Conservation (phyloP, 225 moss, liverwort and hornwort species). For the Takakia lepidozioides region DNA sequence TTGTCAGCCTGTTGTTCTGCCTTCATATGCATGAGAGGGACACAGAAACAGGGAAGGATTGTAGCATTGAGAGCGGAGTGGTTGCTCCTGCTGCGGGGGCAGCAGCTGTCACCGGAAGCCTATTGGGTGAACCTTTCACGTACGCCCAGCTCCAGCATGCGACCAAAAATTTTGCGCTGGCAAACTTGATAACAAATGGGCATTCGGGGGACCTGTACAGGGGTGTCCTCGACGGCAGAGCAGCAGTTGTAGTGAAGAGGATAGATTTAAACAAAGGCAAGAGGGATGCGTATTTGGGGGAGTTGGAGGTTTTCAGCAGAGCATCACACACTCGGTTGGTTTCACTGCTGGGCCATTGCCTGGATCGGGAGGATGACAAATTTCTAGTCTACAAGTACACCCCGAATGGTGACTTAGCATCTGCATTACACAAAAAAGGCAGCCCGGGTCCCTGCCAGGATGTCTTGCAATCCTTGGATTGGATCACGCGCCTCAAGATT, state of each 20-base stretch:
- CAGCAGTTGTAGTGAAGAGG: constrained; percentile 77
- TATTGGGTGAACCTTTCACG: constrained; percentile 67
- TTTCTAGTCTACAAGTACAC: constrained; percentile 80
- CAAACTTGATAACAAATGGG: constrained; percentile 70
- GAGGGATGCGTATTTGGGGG: constrained; percentile 58
- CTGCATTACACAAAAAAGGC: constrained; percentile 73
- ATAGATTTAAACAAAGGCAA: constrained; percentile 66
- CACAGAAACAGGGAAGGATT: constrained; percentile 33
- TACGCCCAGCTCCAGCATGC: constrained; percentile 67
- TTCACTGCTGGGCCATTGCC: constrained; percentile 74
- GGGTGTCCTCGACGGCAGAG: constrained; percentile 51
- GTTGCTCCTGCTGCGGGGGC: constrained; percentile 35
- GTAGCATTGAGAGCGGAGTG: constrained; percentile 38
- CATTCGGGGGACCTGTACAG: constrained; percentile 86
- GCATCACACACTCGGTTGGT: constrained; percentile 61
- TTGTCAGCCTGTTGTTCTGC: constrained; percentile 55
- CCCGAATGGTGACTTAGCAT: constrained; percentile 73
- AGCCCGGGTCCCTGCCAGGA: constrained; percentile 71
- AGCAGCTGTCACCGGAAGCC: constrained; percentile 23
- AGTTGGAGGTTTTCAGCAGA: constrained; percentile 79
- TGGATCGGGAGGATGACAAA: constrained; percentile 86
- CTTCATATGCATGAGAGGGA: constrained; percentile 54
- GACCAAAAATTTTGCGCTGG: constrained; percentile 58
- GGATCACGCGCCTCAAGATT: constrained; percentile 97
- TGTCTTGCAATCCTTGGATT: constrained; percentile 79